A percentile compares a stretch with the other conserved stretches of the same genome.
These are phyloP conservation scores for Cyclotella kingstonii DNA, from an alignment of 108 stramenopile species.

Conservation along the genomic window DNA sequence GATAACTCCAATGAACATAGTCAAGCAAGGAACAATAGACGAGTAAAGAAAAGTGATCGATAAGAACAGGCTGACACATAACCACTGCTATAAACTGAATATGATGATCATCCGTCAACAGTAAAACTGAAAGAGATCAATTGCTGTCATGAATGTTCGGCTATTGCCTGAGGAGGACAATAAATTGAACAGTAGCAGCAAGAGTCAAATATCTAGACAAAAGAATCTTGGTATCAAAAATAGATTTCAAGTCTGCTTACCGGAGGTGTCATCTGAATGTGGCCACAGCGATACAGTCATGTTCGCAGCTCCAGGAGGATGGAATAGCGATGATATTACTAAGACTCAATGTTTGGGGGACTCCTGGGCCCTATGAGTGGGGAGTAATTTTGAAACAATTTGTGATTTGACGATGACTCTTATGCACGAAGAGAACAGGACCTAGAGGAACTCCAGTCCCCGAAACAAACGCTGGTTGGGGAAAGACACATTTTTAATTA, in stretches of 20 bases:
- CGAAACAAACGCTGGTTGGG: conserved; percentile 6
- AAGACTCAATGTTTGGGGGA: conserved; percentile 16
- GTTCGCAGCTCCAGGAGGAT: conserved; percentile 1
- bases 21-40: conserved; percentile 10
- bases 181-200: neutral
- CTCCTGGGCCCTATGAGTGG: too few species aligned
- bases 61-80: conserved; percentile 15
- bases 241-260: conserved; percentile 24
- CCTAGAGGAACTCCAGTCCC: neutral
- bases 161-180: neutral
- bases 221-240: conserved; percentile 4
- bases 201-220: neutral
- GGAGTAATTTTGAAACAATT: conserved; percentile 9
- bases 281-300: conserved; percentile 2
- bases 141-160: conserved; percentile 3
- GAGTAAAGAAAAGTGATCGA: conserved; percentile 1
- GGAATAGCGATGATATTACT: conserved; percentile 1
- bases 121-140: neutral
- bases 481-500: neutral
- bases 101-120: conserved; percentile 10
- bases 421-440: conserved; percentile 6
- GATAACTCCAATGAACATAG: conserved; percentile 19
- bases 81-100: conserved; percentile 10
- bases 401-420: conserved; percentile 11
- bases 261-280: neutral